phyloP scores from a whole-genome alignment of 1,284 basidiomycete genomes.

The Cutaneotrichosporon sp. region DNA sequence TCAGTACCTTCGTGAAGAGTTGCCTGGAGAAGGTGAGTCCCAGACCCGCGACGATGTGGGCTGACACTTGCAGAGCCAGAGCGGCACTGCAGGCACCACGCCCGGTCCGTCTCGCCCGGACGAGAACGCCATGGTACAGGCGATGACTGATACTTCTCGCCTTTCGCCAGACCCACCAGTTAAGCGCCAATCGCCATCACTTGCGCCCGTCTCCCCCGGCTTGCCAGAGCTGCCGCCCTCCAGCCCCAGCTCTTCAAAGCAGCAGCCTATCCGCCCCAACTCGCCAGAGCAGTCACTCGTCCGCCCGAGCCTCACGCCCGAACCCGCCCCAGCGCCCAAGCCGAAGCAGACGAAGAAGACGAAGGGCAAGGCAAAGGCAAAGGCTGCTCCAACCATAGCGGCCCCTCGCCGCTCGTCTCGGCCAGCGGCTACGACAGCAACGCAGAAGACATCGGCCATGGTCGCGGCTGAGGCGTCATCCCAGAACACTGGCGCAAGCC shows the following conservation, averaged over 20 bases:
- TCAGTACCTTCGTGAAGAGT: slow-evolving; percentile 18
- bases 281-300: background rate
- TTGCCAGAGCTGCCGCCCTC: background rate
- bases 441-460: background rate
- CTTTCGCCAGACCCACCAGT: too few relatives aligned
- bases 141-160: too few relatives aligned
- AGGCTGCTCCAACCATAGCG: background rate
- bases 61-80: background rate
- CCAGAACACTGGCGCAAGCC: background rate
- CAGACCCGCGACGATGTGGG: too few relatives aligned
- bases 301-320: too few relatives aligned
- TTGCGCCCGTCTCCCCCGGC: too few relatives aligned
- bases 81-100: background rate
- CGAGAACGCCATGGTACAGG: too few relatives aligned
- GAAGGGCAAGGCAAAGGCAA: background rate
- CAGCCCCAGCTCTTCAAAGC: too few relatives aligned
- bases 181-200: too few relatives aligned
- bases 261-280: background rate
- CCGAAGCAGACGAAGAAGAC: background rate
- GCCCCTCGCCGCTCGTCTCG: background rate
- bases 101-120: too few relatives aligned
- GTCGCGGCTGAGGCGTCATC: background rate
- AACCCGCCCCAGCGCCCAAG: background rate
- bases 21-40: background rate
- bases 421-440: background rate